Conservation (phyloP, 202 grass and related monocot species). For the Saccharum hybrid region DNA sequence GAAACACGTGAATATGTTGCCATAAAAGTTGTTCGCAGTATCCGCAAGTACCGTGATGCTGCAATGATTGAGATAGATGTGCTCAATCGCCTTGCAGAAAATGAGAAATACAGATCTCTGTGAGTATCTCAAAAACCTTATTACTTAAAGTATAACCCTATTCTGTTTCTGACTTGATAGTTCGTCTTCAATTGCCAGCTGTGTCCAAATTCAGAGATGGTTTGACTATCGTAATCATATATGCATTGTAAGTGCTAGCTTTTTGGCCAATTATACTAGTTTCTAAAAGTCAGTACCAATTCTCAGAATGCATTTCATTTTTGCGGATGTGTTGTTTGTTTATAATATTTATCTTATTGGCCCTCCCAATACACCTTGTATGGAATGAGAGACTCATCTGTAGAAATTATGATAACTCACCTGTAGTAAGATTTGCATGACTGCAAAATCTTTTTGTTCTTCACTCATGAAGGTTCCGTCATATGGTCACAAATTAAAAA, state of each 20-base stretch:
- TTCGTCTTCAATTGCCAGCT: constrained; percentile 56
- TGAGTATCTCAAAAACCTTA: constrained; percentile 45
- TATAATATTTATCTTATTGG: constrained; percentile 34
- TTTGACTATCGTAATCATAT: constrained; percentile 99
- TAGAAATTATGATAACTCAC: constrained; percentile 28
- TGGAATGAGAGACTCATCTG: constrained; percentile 20
- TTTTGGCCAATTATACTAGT: constrained; percentile 29
- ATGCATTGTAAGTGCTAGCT: constrained; percentile 95
- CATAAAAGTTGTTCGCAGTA: constrained; percentile 89
- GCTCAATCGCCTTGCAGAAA: constrained; percentile 75
- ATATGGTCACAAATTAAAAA: constrained; percentile 58
- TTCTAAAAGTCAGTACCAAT: constrained; percentile 26
- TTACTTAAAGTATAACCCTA: constrained; percentile 28
- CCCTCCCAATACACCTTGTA: not conserved
- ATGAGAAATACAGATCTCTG: constrained; percentile 73
- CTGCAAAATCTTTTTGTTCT: constrained; percentile 39
- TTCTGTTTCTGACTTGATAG: constrained; percentile 21
- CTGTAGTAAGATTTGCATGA: constrained; percentile 32
- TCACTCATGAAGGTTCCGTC: constrained; percentile 62
- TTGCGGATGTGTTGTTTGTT: constrained; percentile 29
- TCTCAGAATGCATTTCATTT: not conserved
- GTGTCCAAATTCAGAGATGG: constrained; percentile 95
- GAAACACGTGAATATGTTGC: constrained; percentile 87
- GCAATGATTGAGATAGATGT: constrained; percentile 95
- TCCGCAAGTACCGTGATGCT: constrained; percentile 80